phyloP scores from a whole-genome alignment of 108 stramenopile species.

The Nitzschia sp. region DNA sequence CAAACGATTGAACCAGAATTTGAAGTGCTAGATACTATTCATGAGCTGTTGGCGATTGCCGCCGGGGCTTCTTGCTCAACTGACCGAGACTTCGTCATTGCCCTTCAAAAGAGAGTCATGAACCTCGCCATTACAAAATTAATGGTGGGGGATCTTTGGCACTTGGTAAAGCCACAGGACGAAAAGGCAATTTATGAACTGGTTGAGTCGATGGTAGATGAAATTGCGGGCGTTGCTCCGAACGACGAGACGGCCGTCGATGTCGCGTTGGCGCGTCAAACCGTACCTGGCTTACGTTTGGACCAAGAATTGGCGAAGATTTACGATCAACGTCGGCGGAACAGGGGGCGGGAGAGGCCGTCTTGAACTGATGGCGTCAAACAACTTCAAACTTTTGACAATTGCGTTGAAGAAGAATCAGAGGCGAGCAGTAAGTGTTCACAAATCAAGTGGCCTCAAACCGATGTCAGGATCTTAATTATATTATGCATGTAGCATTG shows the following conservation, averaged over 20 bases:
- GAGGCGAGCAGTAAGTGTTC: constrained; percentile 14
- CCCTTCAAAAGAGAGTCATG: constrained; percentile 73
- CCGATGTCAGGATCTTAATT: too few relatives aligned
- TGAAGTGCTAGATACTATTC: constrained; percentile 70
- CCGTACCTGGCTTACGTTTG: constrained; percentile 78
- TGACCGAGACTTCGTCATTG: constrained; percentile 71
- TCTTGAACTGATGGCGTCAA: constrained; percentile 28
- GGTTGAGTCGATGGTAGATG: constrained; percentile 56
- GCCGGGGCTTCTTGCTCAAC: constrained; percentile 63
- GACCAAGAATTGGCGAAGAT: constrained; percentile 76
- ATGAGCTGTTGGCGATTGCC: constrained; percentile 75
- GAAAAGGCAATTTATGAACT: constrained; percentile 79
- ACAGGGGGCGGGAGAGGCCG: constrained; percentile 48
- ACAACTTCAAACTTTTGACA: constrained; percentile 16
- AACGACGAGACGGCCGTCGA: constrained; percentile 59
- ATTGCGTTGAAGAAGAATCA: constrained; percentile 9
- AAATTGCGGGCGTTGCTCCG: constrained; percentile 67
- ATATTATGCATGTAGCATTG: too few relatives aligned
- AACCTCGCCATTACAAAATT: constrained; percentile 78
- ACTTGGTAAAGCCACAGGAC: constrained; percentile 66
- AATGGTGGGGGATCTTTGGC: constrained; percentile 84
- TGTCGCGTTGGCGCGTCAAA: constrained; percentile 65
- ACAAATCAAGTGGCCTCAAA: too few relatives aligned
- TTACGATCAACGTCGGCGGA: constrained; percentile 58
- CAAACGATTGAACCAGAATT: constrained; percentile 80